Evolutionary conservation across 495 filamentous ascomycete species (phyloP).

Genomic region (Hypoxylon fuscum): DNA sequence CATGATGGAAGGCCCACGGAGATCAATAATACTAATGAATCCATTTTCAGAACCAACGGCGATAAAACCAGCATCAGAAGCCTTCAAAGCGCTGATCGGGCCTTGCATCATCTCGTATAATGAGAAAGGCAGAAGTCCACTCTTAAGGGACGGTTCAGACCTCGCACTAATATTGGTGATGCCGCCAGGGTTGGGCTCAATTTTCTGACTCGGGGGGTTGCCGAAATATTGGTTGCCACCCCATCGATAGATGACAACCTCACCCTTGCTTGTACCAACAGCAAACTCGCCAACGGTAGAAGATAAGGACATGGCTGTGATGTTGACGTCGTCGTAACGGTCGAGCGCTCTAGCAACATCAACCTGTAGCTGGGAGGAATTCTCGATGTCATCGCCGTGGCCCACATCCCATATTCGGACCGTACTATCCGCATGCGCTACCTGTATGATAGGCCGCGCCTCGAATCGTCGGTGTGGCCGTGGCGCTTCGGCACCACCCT

Average conservation of each 20-base stretch:
- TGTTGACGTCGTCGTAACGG: constrained; percentile 77
- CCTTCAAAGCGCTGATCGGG: constrained; percentile 75
- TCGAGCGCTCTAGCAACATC: constrained; percentile 86
- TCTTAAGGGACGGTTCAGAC: constrained; percentile 79
- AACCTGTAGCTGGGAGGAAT: constrained; percentile 79
- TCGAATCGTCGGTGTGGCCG: constrained; percentile 79
- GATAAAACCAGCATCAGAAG: constrained; percentile 92
- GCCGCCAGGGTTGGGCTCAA: constrained; percentile 61
- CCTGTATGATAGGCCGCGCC: constrained; percentile 79
- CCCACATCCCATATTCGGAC: constrained; percentile 91
- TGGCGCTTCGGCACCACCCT: constrained; percentile 75
- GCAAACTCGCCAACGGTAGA: constrained; percentile 83
- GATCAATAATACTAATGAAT: constrained; percentile 79
- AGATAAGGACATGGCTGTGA: constrained; percentile 78
- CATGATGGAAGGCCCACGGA: constrained; percentile 89
- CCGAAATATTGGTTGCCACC: constrained; percentile 73
- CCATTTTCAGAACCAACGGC: constrained; percentile 85
- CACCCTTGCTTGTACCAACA: constrained; percentile 80
- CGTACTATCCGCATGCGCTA: constrained; percentile 86
- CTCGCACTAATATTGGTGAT: constrained; percentile 78
- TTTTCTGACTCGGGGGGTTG: constrained; percentile 56
- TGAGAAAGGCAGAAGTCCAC: constrained; percentile 82
- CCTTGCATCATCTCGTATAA: constrained; percentile 85
- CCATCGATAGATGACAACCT: constrained; percentile 90
- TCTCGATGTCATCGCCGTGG: constrained; percentile 91